Conservation (phyloP, 805 yeast species). For the Gaillardinia entomophila region DNA sequence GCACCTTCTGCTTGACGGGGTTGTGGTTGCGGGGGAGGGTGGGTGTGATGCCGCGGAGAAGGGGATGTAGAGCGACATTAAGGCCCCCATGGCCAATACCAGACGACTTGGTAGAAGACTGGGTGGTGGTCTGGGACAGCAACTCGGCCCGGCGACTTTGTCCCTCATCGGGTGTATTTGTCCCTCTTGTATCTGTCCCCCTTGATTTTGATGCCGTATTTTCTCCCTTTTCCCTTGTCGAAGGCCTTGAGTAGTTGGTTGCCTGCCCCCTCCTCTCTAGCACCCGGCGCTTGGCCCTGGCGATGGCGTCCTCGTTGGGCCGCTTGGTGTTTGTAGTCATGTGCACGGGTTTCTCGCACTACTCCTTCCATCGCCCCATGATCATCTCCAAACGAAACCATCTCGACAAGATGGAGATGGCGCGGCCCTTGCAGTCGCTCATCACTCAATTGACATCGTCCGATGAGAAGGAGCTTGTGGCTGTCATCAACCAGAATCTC, state of each 20-base stretch:
- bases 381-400: conserved; percentile 26
- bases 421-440: conserved; percentile 21
- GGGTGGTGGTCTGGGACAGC: no score
- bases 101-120: no score
- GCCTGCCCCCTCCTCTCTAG: background rate
- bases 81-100: conserved; percentile 18
- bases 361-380: conserved; percentile 13
- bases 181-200: no score
- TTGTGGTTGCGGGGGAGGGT: conserved; percentile 18
- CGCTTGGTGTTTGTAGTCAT: background rate
- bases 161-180: no score
- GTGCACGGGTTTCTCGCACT: background rate
- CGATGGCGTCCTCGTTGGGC: background rate
- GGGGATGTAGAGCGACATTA: conserved; percentile 32
- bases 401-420: conserved; percentile 22
- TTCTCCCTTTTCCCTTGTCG: no score
- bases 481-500: conserved; percentile 28
- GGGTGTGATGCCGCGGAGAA: conserved; percentile 24
- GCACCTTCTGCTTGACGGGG: conserved; percentile 22
- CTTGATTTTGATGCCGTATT: no score
- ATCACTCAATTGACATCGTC: conserved; percentile 35
- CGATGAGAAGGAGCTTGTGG: conserved; percentile 34
- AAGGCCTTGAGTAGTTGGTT: no score
- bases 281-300: background rate
- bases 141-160: no score